These are phyloP conservation scores for Turnera subulata DNA, from an alignment of 345 rosid species.

Conservation along the genomic window DNA sequence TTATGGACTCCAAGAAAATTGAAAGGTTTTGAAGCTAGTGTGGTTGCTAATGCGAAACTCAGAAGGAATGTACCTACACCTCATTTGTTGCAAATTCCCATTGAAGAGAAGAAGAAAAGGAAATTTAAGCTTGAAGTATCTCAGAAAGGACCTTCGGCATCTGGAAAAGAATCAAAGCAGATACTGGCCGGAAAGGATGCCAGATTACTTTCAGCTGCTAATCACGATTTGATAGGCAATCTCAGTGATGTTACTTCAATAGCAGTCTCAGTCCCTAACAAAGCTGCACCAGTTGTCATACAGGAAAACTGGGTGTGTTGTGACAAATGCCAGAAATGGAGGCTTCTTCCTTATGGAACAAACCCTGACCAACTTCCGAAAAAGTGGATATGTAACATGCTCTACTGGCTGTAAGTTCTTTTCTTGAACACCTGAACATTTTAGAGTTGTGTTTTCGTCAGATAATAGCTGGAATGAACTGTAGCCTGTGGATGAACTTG, in stretches of 20 bases:
- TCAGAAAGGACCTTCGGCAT: not conserved
- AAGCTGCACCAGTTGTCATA: slow-evolving; percentile 43
- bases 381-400: slow-evolving; percentile 90
- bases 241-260: slow-evolving; percentile 38
- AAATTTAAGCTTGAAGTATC: not conserved
- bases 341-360: slow-evolving; percentile 72
- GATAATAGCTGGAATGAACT: no score
- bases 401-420: slow-evolving; percentile 84
- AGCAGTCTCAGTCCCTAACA: slow-evolving; percentile 6
- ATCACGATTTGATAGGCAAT: slow-evolving; percentile 21
- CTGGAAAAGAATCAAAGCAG: slow-evolving; percentile 35
- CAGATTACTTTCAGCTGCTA: slow-evolving; percentile 22
- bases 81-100: not conserved
- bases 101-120: not conserved
- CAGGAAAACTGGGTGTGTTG: slow-evolving; percentile 80
- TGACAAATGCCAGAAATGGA: slow-evolving; percentile 80
- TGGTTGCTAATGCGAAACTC: slow-evolving; percentile 24
- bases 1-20: slow-evolving; percentile 21
- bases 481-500: no score
- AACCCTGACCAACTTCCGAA: slow-evolving; percentile 58
- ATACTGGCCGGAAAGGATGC: slow-evolving; percentile 28
- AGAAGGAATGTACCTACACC: slow-evolving; percentile 44
- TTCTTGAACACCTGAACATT: no score
- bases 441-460: no score
- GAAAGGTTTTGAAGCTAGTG: not conserved